Evolutionary conservation across 495 filamentous ascomycete species (phyloP).

Genomic region (Trypethelium eluteriae): DNA sequence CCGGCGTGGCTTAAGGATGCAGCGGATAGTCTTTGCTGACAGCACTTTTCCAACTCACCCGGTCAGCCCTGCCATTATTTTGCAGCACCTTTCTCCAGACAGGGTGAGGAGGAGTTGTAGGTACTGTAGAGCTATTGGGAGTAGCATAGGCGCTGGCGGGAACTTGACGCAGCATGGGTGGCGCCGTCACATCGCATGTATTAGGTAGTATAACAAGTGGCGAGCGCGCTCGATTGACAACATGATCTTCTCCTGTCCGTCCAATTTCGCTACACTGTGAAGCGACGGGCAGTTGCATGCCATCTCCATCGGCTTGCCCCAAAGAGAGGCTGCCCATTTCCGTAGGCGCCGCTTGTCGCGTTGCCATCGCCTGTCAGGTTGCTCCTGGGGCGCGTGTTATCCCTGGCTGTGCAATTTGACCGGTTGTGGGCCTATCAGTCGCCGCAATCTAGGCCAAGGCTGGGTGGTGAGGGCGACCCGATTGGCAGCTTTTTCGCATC

Average conservation of each 20-base stretch:
- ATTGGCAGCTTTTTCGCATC: constrained; percentile 8
- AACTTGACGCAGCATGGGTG: background rate
- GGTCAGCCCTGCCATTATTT: no score
- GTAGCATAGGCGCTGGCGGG: background rate
- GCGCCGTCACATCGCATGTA: background rate
- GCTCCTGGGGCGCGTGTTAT: background rate
- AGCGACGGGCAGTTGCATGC: constrained; percentile 1
- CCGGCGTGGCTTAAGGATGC: background rate
- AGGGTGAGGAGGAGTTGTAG: background rate
- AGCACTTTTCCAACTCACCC: no score
- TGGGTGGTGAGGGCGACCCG: constrained; percentile 10
- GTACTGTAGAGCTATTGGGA: background rate
- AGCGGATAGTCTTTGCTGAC: no score
- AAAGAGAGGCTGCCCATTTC: background rate
- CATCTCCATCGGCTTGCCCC: background rate
- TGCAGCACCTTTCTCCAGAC: background rate
- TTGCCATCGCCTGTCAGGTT: background rate
- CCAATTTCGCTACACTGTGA: background rate
- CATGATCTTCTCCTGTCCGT: background rate
- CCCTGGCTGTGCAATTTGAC: background rate
- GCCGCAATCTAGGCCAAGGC: constrained; percentile 6
- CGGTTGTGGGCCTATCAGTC: constrained; percentile 7
- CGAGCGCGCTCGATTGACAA: background rate
- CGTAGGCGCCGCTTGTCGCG: background rate
- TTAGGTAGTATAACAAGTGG: background rate